Base-by-base conservation (phyloP, 176 grass and related monocot genomes). In the Cocos nucifera region DNA sequence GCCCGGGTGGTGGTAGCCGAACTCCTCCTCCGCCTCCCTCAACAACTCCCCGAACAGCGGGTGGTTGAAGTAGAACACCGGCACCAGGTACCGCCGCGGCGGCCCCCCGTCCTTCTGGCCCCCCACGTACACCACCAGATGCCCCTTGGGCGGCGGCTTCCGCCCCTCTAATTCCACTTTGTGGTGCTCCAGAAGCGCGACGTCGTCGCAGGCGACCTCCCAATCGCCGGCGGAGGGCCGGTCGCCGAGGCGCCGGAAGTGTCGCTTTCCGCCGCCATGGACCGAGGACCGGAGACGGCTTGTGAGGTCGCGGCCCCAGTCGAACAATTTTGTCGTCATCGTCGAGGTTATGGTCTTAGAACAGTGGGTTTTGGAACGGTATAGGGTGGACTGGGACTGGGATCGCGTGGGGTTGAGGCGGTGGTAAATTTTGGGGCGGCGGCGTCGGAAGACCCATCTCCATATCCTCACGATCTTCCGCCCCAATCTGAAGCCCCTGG, bases 11-110 rank as follows among this genome's bases (percentile, higher is more conserved):
- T 50, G 20, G 63, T 51, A 52, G 10, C 49, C 63, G 22, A 65
- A 53, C 49, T 65, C 63, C 49, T 26, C 63, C 22, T 51, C 63
- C 14, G 57, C 24, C 24, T 29, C 57, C 57, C 57, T 24, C 12
- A 63, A 39, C 32, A 63, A 17, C 10, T 63, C 61, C 32, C 49
- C 35, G 48, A 64, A 64, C 21, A 51, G 20, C 5, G 62, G 62
- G 48, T 64, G 62, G 39, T 64, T 64, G 21, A 64, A 51, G 48
- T 64, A 51, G 14, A 50, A 22, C 62, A 64, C 62, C 48, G 62
- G 62, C 20, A 65, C 48, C 48, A 64, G 3, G 16, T 51, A 64
- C 49, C 63, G 22, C 63, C n/a, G 20, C 63, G 22, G 18, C 49
- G 15, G 35, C 1, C 2, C 15, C 5, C 62, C 62, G 17, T 63